Evolutionary conservation across 768 basidiomycete genomes (phyloP), one percentile per base, ranked within the genome.

Genomic region (Hortiboletus campestris): DNA sequence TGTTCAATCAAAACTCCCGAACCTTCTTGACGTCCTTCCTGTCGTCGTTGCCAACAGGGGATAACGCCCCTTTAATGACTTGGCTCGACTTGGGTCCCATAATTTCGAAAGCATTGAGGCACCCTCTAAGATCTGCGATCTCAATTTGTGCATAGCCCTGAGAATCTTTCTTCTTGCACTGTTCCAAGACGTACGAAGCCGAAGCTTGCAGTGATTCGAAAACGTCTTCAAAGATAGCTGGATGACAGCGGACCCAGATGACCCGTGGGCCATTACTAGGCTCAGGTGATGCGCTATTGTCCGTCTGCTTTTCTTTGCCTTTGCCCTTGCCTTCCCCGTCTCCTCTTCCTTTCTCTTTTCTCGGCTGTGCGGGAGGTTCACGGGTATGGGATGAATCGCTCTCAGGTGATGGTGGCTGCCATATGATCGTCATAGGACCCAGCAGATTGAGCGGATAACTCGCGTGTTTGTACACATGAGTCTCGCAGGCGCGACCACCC

Each of bases 61-160:
- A 79, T 43, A 89, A 64, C 1, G 81, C 83, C 25, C 87, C 86
- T 62, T 81, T 84, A 48, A 89, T 69, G 12, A 94, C 82, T 65
- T 89, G 87, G 51, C 80, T 90, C 0, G 89, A 79, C 66, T 84
- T 89, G 4, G 91, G 91, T 3, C 96, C 96, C 77, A 89, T 88
- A 34, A 98, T 82, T 68, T 98, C 95, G 62, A 96, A 96, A 6
- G 85, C 78, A 57, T 89, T 90, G 41, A 93, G 62, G 46, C 84
- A 81, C 2, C 83, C 84, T 52, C 87, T 75, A 46, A 94, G 69
- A 67, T 95, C 90, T 8, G 79, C 76, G 16, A 95, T 77, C 60
- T 91, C 85, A 11, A 94, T 70, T 20, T 78, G 75, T 13, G 61
- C 67, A 5, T 59, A 46, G 22, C 58, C 55, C 3, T 61, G 59